These are phyloP conservation scores for Magnolia officinalis DNA, from an alignment of 164 flowering plant genomes.

Conservation along the genomic window DNA sequence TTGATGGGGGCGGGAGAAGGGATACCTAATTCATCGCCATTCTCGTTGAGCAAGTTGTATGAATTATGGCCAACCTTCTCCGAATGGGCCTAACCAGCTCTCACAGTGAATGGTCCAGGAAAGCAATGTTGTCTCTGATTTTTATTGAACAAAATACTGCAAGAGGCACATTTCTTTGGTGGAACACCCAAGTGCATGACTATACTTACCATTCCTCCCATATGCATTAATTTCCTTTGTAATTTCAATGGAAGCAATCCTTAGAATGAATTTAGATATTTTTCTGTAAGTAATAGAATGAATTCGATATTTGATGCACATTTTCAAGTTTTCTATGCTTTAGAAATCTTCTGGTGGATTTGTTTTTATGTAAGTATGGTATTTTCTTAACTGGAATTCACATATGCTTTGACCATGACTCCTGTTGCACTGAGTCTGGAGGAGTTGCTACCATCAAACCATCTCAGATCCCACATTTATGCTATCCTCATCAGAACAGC, in stretches of 20 bases:
- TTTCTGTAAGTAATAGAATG: background rate
- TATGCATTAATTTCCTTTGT: too few relatives aligned
- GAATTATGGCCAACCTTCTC: too few relatives aligned
- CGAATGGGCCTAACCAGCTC: too few relatives aligned
- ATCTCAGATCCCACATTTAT: constrained; percentile 53
- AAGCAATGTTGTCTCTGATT: background rate
- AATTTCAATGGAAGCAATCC: background rate
- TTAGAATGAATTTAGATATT: background rate
- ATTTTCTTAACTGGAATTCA: constrained; percentile 47
- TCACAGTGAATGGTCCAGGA: background rate
- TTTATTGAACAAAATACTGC: background rate
- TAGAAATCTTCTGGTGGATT: background rate
- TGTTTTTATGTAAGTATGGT: background rate
- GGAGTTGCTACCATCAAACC: constrained; percentile 79
- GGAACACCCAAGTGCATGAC: background rate
- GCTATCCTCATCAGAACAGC: constrained; percentile 74
- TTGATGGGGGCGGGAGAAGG: too few relatives aligned
- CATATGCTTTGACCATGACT: constrained; percentile 83
- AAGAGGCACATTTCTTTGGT: background rate
- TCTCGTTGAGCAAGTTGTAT: too few relatives aligned
- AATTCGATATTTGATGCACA: background rate
- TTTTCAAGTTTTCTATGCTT: background rate
- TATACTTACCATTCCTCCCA: background rate
- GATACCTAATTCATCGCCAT: too few relatives aligned
- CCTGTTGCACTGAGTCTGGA: constrained; percentile 95